Conservation (phyloP, 2,329 filamentous ascomycete genomes). For the Dryadomyces sulphureus region DNA sequence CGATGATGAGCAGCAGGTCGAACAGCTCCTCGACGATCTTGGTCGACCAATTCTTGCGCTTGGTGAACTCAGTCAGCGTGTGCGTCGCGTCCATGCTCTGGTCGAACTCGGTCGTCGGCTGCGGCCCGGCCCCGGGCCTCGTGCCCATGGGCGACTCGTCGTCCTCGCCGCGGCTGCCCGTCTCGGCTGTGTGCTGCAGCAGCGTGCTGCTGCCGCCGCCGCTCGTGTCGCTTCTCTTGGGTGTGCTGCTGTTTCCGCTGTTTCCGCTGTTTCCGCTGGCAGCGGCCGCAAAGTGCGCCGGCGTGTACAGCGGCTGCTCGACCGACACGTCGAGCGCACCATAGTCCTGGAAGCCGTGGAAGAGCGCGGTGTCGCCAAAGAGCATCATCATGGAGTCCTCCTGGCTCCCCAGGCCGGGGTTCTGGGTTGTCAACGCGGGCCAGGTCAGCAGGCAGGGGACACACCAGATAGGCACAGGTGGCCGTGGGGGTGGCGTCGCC, state of each 20-base stretch:
- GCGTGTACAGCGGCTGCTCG: neutral
- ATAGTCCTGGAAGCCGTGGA: conserved; percentile 10
- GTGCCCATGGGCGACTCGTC: conserved; percentile 3
- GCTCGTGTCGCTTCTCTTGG: neutral
- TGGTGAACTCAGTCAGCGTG: conserved; percentile 43
- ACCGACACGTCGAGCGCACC: neutral
- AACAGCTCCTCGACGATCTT: conserved; percentile 79
- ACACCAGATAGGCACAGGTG: neutral
- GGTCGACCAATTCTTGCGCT: conserved; percentile 65
- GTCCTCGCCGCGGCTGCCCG: neutral
- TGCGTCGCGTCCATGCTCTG: conserved; percentile 11
- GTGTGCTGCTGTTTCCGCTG: neutral
- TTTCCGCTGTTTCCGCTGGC: too few relatives aligned
- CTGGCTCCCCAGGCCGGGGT: conserved; percentile 13
- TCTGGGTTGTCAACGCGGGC: neutral
- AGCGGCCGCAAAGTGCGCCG: neutral
- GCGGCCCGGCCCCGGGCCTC: conserved; percentile 26
- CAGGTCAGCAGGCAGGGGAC: neutral
- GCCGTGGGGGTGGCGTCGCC: neutral
- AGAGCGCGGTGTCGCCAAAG: conserved; percentile 24
- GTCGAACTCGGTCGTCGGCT: conserved; percentile 18
- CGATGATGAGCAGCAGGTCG: conserved; percentile 78
- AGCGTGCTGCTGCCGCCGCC: neutral
- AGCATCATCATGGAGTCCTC: conserved; percentile 26
- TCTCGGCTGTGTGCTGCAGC: neutral